Conservation (phyloP, 129 eudicot genomes). For the Glebionis coronaria region DNA sequence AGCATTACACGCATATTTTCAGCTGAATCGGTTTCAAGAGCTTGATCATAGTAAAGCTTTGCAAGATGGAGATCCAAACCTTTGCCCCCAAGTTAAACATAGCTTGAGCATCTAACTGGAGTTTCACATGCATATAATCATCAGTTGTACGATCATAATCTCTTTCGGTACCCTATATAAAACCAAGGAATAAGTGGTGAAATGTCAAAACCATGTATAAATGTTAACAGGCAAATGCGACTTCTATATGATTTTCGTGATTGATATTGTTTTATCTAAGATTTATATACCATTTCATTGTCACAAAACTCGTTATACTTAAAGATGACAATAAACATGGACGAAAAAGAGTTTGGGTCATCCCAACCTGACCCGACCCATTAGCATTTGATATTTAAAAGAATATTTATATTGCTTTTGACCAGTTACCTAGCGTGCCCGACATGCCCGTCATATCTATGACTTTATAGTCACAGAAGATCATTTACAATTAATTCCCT, state of each 20-base stretch:
- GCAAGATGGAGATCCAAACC: slow-evolving; percentile 95
- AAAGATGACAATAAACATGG: too few relatives aligned
- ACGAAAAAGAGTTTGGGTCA: too few relatives aligned
- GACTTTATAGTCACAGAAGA: too few relatives aligned
- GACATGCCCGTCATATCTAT: too few relatives aligned
- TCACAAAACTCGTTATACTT: too few relatives aligned
- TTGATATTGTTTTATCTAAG: not conserved
- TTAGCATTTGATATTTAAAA: too few relatives aligned
- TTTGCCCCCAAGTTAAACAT: slow-evolving; percentile 95
- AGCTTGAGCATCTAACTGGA: slow-evolving; percentile 94
- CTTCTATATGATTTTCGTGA: not conserved
- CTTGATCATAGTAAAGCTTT: slow-evolving; percentile 96
- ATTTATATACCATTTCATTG: too few relatives aligned
- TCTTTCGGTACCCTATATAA: slow-evolving; percentile 73
- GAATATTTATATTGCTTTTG: too few relatives aligned
- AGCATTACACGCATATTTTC: slow-evolving; percentile 81
- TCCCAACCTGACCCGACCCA: too few relatives aligned
- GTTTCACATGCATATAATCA: slow-evolving; percentile 96
- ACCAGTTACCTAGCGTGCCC: too few relatives aligned
- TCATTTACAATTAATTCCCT: too few relatives aligned
- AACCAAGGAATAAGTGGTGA: not conserved
- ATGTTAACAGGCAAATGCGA: too few relatives aligned
- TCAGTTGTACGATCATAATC: slow-evolving; percentile 99
- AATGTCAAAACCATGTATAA: slow-evolving; percentile 4
- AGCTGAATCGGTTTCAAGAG: slow-evolving; percentile 73